Percentiles rank a stretch among this genome's conserved stretches.
These are phyloP conservation scores for Cutaneotrichosporon dermatis DNA, from an alignment of 1,284 basidiomycete genomes.

Conservation along the genomic window DNA sequence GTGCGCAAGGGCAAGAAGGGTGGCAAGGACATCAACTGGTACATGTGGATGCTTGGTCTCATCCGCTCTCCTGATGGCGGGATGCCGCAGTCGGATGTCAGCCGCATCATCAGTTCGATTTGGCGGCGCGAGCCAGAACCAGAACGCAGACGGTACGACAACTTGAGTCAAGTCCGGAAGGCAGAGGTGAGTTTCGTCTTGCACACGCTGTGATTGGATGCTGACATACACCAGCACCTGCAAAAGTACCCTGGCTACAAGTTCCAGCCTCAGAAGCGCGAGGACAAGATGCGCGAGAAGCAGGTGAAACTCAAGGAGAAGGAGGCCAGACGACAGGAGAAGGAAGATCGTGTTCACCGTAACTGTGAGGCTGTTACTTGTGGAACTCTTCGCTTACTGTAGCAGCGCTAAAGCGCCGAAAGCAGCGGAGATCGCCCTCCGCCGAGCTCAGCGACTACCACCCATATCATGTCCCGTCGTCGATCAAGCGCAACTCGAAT, in stretches of 20 bases:
- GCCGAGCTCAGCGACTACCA: slow-evolving; percentile 5
- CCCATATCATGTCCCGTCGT: neutral
- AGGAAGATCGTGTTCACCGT: slow-evolving; percentile 2
- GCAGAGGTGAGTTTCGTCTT: slow-evolving; percentile 50
- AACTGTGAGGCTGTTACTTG: neutral
- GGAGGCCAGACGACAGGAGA: slow-evolving; percentile 1
- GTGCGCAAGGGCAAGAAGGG: slow-evolving; percentile 27
- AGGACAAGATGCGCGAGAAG: slow-evolving; percentile 60
- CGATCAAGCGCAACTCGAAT: slow-evolving; percentile 2
- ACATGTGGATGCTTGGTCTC: slow-evolving; percentile 21
- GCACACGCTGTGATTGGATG: no score
- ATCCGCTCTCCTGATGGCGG: slow-evolving; percentile 45
- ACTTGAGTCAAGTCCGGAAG: slow-evolving; percentile 64
- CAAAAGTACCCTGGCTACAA: slow-evolving; percentile 65
- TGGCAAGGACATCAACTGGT: slow-evolving; percentile 23
- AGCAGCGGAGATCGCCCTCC: neutral
- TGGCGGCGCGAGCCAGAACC: slow-evolving; percentile 62
- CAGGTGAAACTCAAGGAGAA: slow-evolving; percentile 57
- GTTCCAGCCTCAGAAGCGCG: slow-evolving; percentile 63
- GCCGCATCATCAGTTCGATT: slow-evolving; percentile 62
- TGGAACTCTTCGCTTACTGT: neutral
- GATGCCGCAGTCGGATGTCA: slow-evolving; percentile 66
- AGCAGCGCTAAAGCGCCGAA: slow-evolving; percentile 1
- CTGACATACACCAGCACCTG: slow-evolving; percentile 51
- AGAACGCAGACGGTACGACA: slow-evolving; percentile 62